Base-by-base conservation (phyloP, 2,329 filamentous ascomycete species). In the Bipolaris cookei region DNA sequence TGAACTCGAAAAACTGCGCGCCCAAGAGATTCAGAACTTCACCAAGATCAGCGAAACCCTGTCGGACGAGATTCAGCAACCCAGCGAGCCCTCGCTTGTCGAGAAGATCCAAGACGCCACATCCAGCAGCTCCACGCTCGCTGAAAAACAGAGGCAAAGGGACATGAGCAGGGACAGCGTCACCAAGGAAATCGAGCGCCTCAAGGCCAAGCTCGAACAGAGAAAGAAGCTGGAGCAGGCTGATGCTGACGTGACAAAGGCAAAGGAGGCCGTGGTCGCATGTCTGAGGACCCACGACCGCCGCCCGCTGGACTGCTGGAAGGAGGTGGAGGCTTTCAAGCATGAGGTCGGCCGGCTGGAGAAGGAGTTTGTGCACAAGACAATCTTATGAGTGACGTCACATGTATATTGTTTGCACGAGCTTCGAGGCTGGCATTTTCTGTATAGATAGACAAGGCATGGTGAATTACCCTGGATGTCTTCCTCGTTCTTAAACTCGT, bases 261-360 rank as follows among this genome's bases (percentile, higher is more conserved):
- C 92, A 18, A 89, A 92, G 77, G 82, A 86, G 66, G 86, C 88
- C 58, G 87, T 97, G 54, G 86, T 95, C 62, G 84, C 85, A 68
- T 98, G 94, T 76, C 81, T 98, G 81, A 83, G 90, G 61, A 84
- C 89, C 71, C 89, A 97, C 77, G 93, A 97, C 78, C 84, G 92
- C 63, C 85, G 92, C 76, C 93, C 94, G 75, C 81, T 97, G 74
- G 91, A 97, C 81, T 98, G 94, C 84, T 97, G 91, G 90, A 85
- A 88, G 78, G 92, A 97, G 84, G 92, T 97, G 21, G 90, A 96
- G 80, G 83, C 82, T 18, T 98, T 98, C 78, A 96, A 93, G 86
- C 84, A 85, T 69, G 91, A 96, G 83, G 93, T 98, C 48, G 87
- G 90, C 67, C 87, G 86, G 80, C 78, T 97, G 78, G 94, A 97